Conservation (phyloP, 2,329 filamentous ascomycete species). For the Ilyonectria destructans region DNA sequence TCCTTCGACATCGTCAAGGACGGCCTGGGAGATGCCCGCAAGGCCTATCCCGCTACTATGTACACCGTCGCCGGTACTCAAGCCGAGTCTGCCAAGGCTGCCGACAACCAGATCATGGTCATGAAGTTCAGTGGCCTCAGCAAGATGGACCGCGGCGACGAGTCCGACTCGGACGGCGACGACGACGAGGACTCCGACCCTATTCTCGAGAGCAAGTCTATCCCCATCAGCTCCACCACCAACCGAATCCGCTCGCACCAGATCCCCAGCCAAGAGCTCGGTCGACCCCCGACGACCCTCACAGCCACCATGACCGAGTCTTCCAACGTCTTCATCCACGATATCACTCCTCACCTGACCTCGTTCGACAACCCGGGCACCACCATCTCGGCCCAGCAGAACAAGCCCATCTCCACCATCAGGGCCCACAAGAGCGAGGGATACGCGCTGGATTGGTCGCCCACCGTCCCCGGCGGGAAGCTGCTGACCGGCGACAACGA, state of each 20-base stretch:
- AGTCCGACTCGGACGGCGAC: slow-evolving; percentile 80
- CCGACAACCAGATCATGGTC: slow-evolving; percentile 94
- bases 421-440: slow-evolving; percentile 94
- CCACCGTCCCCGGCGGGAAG: slow-evolving; percentile 82
- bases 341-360: slow-evolving; percentile 89
- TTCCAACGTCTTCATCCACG: slow-evolving; percentile 90
- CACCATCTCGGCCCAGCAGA: slow-evolving; percentile 84
- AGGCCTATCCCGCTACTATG: slow-evolving; percentile 94
- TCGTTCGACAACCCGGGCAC: slow-evolving; percentile 93
- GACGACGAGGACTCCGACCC: slow-evolving; percentile 88
- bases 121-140: slow-evolving; percentile 96
- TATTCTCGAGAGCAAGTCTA: slow-evolving; percentile 92
- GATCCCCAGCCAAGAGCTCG: slow-evolving; percentile 79
- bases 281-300: slow-evolving; percentile 83
- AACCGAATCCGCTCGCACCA: slow-evolving; percentile 95
- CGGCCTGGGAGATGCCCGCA: slow-evolving; percentile 88
- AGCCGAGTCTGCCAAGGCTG: slow-evolving; percentile 81
- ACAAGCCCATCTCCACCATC: slow-evolving; percentile 90
- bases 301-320: slow-evolving; percentile 96
- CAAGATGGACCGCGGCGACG: slow-evolving; percentile 83
- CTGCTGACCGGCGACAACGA: slow-evolving; percentile 93
- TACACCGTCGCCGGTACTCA: slow-evolving; percentile 97
- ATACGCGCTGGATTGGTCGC: slow-evolving; percentile 98
- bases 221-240: slow-evolving; percentile 88
- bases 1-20: slow-evolving; percentile 95